phyloP scores from a whole-genome alignment of 148 eudicot species.

The Rheum nobile region DNA sequence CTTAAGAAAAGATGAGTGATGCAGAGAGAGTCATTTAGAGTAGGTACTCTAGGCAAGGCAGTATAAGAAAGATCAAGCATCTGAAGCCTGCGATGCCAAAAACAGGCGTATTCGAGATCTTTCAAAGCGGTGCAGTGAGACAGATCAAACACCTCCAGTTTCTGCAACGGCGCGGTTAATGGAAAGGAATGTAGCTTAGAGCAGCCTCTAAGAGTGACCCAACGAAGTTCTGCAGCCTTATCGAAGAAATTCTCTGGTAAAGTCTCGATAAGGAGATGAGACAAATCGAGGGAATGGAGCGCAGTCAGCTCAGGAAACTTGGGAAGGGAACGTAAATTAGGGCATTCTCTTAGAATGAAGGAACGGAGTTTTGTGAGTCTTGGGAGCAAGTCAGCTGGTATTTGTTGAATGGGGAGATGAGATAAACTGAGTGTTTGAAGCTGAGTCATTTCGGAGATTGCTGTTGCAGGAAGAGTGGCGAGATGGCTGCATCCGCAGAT shows the following conservation, averaged over 20 bases:
- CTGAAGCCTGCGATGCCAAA: too few relatives aligned
- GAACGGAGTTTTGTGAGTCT: not conserved
- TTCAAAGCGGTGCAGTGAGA: not conserved
- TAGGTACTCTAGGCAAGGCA: not conserved
- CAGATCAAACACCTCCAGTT: not conserved
- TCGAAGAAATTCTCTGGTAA: not conserved
- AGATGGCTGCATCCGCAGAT: not conserved
- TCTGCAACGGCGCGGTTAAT: not conserved
- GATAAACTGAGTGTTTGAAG: not conserved
- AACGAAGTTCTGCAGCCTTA: not conserved
- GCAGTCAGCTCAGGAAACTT: not conserved
- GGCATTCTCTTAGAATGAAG: not conserved
- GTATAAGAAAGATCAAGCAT: not conserved
- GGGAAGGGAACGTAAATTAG: not conserved
- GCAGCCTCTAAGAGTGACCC: not conserved
- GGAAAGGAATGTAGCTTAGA: not conserved
- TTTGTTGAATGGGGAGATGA: not conserved
- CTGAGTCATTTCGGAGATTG: not conserved
- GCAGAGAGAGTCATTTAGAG: not conserved
- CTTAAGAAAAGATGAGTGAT: not conserved
- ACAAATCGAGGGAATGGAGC: not conserved
- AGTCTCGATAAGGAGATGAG: not conserved
- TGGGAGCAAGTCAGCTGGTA: not conserved
- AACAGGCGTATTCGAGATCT: too few relatives aligned
- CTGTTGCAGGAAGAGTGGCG: not conserved